Conservation (phyloP, 2,329 filamentous ascomycete species). For the Cladobotryum mycophilum region DNA sequence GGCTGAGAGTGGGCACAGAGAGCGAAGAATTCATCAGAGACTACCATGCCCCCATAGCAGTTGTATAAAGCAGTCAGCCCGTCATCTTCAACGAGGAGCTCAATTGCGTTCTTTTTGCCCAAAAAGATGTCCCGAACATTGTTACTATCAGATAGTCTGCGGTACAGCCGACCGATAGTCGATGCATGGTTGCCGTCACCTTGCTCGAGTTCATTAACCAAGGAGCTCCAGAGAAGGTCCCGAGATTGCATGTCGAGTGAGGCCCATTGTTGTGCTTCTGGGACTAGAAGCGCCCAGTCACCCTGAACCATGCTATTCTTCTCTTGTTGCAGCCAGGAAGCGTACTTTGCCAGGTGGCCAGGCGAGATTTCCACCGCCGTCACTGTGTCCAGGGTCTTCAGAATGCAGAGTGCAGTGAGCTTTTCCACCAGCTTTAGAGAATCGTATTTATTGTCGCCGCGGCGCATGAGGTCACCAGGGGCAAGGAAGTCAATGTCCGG, state of each 20-base stretch:
- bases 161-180: no score
- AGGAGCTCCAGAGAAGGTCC: no score
- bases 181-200: no score
- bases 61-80: no score
- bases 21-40: neutral
- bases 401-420: neutral
- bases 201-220: no score
- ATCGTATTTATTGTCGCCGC: neutral
- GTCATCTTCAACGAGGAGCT: no score
- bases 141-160: neutral
- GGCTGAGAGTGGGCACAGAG: constrained; percentile 8
- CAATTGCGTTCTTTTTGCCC: no score
- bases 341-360: constrained; percentile 1
- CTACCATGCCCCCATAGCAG: no score
- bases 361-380: neutral
- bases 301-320: neutral
- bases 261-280: no score
- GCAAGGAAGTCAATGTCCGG: constrained; percentile 4
- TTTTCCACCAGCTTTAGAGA: neutral
- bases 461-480: neutral
- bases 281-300: neutral
- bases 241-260: no score
- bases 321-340: constrained; percentile 6
- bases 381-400: neutral
- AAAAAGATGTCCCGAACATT: no score